Base-by-base conservation (phyloP, 805 yeast genomes). In the Kodamaea kaohsiungensis region DNA sequence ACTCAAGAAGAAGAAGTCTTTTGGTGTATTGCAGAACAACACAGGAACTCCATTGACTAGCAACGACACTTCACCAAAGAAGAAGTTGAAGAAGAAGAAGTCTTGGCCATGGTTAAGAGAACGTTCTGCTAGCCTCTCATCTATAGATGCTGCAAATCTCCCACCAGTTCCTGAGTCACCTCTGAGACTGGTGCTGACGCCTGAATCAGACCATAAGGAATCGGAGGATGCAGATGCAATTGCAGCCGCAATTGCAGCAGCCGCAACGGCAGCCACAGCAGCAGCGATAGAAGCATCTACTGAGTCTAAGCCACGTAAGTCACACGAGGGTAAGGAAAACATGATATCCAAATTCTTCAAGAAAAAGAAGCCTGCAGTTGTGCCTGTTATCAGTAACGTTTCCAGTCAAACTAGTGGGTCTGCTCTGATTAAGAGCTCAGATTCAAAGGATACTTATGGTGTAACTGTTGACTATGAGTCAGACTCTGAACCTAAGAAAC, bases 31-130 rank as follows among this genome's bases (percentile, higher is more conserved):
- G 17, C 53, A 48, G 15, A 58, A 58, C 49, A 55, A 53, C 25
- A 33, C 51, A 4, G 55, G 51, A 22, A 37, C 27, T 5, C 60
- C 56, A 27, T 49, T 48, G 19, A 7, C 45, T 4, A 10, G 25
- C 45, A 40, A 40, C 25, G 53, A 54, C 13, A 54, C 56, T 6
- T 40, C 45, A 17, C 45, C 45, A 15, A 49, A 48, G 43, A 65
- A 61, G 59, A 62, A 57, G 43, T 59, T 69, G 48, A 62, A 66
- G 51, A 71, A 70, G 63, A 76, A 73, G 62, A 72, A 73, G 57
- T 66, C 75, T 12, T 76, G 79, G 79, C 67, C 69, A 8, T 76
- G 79, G 80, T 59, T 72, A 39, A 66, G 68, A 53, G 69, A 68
- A 40, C 61, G 75, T 42, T 64, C 73, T 1, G 58, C 65, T 2